Conservation (phyloP, 495 filamentous ascomycete genomes). For the Trichoderma gamsii region DNA sequence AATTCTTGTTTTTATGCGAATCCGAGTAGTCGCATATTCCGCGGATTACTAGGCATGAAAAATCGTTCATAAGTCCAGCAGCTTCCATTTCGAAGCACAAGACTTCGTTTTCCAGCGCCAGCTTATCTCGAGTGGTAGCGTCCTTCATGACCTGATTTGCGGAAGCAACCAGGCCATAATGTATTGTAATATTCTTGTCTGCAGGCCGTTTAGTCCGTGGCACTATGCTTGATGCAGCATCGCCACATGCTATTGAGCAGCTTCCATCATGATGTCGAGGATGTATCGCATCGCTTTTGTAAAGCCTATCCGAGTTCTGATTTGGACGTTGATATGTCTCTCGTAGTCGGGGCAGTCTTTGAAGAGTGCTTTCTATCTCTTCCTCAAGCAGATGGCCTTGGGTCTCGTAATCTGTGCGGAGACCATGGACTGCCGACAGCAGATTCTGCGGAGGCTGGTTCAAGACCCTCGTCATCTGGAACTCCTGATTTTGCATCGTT, state of each 20-base stretch:
- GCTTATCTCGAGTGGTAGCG: slow-evolving; percentile 23
- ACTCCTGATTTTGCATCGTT: slow-evolving; percentile 20
- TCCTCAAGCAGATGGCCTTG: neutral
- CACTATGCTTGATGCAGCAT: slow-evolving; percentile 2
- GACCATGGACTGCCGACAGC: neutral
- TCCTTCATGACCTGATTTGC: slow-evolving; percentile 24
- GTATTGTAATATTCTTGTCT: neutral
- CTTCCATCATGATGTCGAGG: neutral
- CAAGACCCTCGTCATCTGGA: slow-evolving; percentile 17
- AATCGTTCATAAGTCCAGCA: neutral
- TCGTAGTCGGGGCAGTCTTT: slow-evolving; percentile 15
- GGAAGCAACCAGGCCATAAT: slow-evolving; percentile 24
- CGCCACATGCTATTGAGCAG: neutral
- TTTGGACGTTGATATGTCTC: slow-evolving; percentile 12
- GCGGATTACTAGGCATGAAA: slow-evolving; percentile 23
- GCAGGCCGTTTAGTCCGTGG: neutral
- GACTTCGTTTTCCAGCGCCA: slow-evolving; percentile 3
- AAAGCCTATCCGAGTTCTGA: neutral
- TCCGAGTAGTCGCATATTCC: slow-evolving; percentile 32
- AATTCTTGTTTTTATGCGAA: slow-evolving; percentile 4
- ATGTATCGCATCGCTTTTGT: neutral
- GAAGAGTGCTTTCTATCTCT: neutral
- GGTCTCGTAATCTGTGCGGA: slow-evolving; percentile 19
- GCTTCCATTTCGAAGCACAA: slow-evolving; percentile 15
- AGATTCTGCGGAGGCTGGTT: neutral